A percentile compares a stretch with the other conserved stretches of the same genome.
Conservation (phyloP, 208 protist species). For the Crithidia acanthocephali region DNA sequence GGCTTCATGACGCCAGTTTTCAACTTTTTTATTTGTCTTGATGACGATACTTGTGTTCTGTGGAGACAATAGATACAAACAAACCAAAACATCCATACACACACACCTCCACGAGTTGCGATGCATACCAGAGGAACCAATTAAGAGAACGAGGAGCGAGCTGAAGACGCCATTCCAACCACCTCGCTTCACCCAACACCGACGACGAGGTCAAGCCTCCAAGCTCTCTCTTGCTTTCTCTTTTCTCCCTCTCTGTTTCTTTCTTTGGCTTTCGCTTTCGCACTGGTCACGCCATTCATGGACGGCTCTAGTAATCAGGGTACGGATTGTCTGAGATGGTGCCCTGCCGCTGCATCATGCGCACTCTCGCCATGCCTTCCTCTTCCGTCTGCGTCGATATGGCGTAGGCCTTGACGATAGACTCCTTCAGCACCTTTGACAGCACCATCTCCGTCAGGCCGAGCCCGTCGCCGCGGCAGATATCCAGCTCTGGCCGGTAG, state of each 20-base stretch:
- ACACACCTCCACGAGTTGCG: too few species aligned
- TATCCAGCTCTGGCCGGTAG: constrained; percentile 63
- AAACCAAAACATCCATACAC: too few species aligned
- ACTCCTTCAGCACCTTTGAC: constrained; percentile 81
- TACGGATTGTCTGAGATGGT: constrained; percentile 84
- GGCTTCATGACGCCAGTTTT: too few species aligned
- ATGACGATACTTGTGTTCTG: not conserved
- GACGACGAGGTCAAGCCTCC: too few species aligned
- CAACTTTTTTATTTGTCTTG: too few species aligned
- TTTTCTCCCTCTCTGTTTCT: not conserved
- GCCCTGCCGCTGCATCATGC: constrained; percentile 86
- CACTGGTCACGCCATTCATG: not conserved
- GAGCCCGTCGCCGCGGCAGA: constrained; percentile 62
- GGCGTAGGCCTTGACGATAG: constrained; percentile 70
- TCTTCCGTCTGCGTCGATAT: constrained; percentile 85
- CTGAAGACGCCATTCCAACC: too few species aligned
- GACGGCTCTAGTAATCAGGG: constrained; percentile 55
- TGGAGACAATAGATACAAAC: too few species aligned
- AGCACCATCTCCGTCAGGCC: constrained; percentile 79
- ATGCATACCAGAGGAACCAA: too few species aligned
- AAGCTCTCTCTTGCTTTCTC: too few species aligned
- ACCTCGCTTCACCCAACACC: too few species aligned
- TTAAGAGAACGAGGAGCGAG: too few species aligned
- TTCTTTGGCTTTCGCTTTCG: not conserved
- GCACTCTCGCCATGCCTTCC: constrained; percentile 74